Percentiles rank a stretch among this genome's conserved stretches.
Evolutionary conservation across 192 early-diverging fungal genomes (phyloP).

Genomic region (Coemansia sp.): DNA sequence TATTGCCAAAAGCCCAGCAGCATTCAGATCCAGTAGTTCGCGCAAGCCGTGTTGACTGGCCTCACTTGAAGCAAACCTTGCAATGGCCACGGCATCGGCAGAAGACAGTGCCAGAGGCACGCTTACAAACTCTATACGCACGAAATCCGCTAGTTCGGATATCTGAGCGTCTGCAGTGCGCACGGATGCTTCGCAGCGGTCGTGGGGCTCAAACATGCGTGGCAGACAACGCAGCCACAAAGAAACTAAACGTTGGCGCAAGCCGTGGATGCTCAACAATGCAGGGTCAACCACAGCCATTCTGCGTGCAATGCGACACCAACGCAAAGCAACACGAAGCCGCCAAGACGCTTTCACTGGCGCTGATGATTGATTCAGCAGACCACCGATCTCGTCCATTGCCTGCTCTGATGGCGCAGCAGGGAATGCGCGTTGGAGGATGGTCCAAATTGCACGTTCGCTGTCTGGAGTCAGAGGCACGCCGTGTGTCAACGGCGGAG

Average conservation of each 20-base stretch:
- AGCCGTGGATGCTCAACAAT: conserved; percentile 22
- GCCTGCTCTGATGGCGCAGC: conserved; percentile 37
- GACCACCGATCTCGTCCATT: conserved; percentile 24
- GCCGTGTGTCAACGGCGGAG: no score
- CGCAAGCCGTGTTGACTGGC: background rate
- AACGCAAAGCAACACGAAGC: conserved; percentile 32
- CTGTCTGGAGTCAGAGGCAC: conserved; percentile 3
- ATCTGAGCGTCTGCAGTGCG: conserved; percentile 1
- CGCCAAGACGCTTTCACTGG: conserved; percentile 20
- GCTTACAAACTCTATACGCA: background rate
- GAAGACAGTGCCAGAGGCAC: conserved; percentile 25
- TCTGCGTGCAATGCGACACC: conserved; percentile 36
- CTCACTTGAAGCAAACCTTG: conserved; percentile 10
- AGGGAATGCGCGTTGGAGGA: conserved; percentile 43
- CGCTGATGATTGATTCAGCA: conserved; percentile 9
- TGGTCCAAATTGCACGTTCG: conserved; percentile 18
- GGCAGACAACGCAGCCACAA: conserved; percentile 33
- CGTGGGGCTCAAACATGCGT: conserved; percentile 21
- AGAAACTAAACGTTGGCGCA: conserved; percentile 27
- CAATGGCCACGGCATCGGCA: conserved; percentile 3
- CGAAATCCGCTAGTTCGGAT: conserved; percentile 11
- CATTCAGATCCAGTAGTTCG: conserved; percentile 11
- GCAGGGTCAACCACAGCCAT: conserved; percentile 33
- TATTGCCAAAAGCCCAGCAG: conserved; percentile 11
- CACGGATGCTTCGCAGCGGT: background rate